Conservation (phyloP, 345 rosid species). For the Eucalyptus marginata region DNA sequence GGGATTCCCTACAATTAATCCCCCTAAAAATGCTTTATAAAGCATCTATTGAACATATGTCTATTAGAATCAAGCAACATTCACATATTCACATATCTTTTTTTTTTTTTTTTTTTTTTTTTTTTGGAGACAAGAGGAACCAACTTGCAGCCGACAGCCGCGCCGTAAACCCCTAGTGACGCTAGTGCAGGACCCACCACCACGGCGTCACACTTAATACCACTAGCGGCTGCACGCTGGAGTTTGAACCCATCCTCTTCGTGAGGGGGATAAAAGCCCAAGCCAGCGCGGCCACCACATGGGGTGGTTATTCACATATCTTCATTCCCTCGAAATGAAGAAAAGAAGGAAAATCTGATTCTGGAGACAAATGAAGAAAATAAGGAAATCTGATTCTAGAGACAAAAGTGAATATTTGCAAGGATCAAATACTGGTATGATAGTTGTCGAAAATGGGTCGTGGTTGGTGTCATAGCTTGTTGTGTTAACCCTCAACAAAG, state of each 20-base stretch:
- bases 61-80: neutral
- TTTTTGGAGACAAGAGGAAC: too few species aligned
- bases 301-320: neutral
- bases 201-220: too few species aligned
- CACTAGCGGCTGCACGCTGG: too few species aligned
- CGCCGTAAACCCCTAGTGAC: too few species aligned
- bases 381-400: neutral
- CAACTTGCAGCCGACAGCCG: too few species aligned
- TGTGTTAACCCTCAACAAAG: neutral
- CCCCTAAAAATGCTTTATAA: neutral
- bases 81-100: too few species aligned
- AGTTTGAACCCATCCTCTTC: too few species aligned
- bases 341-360: too few species aligned
- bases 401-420: neutral
- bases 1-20: neutral
- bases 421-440: neutral
- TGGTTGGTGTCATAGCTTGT: neutral
- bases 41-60: neutral
- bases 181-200: too few species aligned
- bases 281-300: too few species aligned
- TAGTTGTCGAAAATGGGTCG: neutral
- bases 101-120: too few species aligned
- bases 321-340: neutral
- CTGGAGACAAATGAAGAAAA: neutral
- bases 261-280: too few species aligned